phyloP scores from a whole-genome alignment of 1,284 basidiomycete species.

The Heterobasidion occidentale region DNA sequence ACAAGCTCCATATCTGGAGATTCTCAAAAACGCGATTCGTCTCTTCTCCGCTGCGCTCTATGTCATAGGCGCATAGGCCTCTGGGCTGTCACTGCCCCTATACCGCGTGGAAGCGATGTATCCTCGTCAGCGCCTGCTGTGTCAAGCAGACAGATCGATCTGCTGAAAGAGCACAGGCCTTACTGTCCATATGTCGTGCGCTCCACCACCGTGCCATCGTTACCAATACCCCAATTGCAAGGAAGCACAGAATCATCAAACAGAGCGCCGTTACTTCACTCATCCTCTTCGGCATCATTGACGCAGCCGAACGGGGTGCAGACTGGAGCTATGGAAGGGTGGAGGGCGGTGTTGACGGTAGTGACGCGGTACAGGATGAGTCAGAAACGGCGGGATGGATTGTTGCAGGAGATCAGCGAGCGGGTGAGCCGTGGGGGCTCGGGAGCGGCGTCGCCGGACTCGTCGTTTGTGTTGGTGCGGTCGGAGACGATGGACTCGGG shows the following conservation, averaged over 20 bases:
- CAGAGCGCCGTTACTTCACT: constrained; percentile 14
- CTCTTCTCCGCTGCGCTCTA: constrained; percentile 55
- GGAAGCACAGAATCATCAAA: constrained; percentile 12
- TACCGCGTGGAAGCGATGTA: constrained; percentile 4
- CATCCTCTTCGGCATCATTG: constrained; percentile 11
- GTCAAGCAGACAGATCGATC: constrained; percentile 53
- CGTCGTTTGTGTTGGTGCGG: background rate
- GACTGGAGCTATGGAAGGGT: constrained; percentile 52
- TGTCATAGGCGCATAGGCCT: constrained; percentile 72
- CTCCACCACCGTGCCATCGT: constrained; percentile 55
- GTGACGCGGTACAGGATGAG: constrained; percentile 56
- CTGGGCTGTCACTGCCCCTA: constrained; percentile 51
- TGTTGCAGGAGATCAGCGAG: constrained; percentile 13
- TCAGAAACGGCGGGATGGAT: constrained; percentile 41
- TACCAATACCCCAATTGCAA: constrained; percentile 28
- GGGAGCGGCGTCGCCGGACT: background rate
- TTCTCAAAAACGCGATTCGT: constrained; percentile 29
- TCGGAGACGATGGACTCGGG: background rate
- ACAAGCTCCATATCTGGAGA: constrained; percentile 6
- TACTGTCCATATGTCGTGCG: constrained; percentile 75
- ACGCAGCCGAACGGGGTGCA: constrained; percentile 21
- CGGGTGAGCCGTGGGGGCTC: background rate
- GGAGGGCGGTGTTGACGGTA: constrained; percentile 64
- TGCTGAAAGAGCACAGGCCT: constrained; percentile 71
- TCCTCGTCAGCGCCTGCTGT: constrained; percentile 11